phyloP scores from a whole-genome alignment of 2,329 filamentous ascomycete species.

The Fusarium compactum region DNA sequence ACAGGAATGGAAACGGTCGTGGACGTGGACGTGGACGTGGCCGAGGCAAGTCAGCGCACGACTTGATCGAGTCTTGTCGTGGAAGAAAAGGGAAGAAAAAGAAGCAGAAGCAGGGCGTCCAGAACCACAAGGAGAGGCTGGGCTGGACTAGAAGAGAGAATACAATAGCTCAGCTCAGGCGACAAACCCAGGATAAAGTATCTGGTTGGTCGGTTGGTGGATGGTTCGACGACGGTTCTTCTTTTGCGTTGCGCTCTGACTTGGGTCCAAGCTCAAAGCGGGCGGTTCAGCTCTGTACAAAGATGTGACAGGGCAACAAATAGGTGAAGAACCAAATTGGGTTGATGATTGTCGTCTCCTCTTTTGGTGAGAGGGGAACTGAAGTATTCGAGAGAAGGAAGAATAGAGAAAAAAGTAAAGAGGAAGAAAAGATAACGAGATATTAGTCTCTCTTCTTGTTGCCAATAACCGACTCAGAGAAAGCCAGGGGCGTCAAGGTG shows the following conservation, averaged over 20 bases:
- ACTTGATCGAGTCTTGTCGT: slow-evolving; percentile 19
- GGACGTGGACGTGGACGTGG: slow-evolving; percentile 31
- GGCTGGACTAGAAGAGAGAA: slow-evolving; percentile 20
- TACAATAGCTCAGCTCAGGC: slow-evolving; percentile 29
- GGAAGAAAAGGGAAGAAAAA: slow-evolving; percentile 12
- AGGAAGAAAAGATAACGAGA: slow-evolving; percentile 16
- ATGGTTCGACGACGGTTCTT: slow-evolving; percentile 35
- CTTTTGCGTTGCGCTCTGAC: slow-evolving; percentile 28
- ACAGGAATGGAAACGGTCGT: slow-evolving; percentile 41
- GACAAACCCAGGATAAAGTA: slow-evolving; percentile 21
- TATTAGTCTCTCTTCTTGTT: slow-evolving; percentile 33
- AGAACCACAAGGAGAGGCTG: slow-evolving; percentile 23
- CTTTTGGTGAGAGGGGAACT: slow-evolving; percentile 1
- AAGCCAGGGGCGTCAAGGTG: slow-evolving; percentile 41
- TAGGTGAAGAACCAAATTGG: slow-evolving; percentile 5
- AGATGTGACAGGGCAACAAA: slow-evolving; percentile 34
- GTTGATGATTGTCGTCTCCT: slow-evolving; percentile 8
- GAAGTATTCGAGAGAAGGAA: slow-evolving; percentile 1
- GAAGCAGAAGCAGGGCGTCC: slow-evolving; percentile 24
- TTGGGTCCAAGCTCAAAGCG: slow-evolving; percentile 41
- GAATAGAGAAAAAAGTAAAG: slow-evolving; percentile 15
- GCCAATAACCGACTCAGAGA: slow-evolving; percentile 22
- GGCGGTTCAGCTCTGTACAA: slow-evolving; percentile 38
- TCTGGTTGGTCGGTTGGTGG: slow-evolving; percentile 30
- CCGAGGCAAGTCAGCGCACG: slow-evolving; percentile 31